A percentile compares a stretch with the other conserved stretches of the same genome.
Evolutionary conservation across 352 stramenopile genomes (phyloP).

Genomic region (Phytophthora pseudosyringae): DNA sequence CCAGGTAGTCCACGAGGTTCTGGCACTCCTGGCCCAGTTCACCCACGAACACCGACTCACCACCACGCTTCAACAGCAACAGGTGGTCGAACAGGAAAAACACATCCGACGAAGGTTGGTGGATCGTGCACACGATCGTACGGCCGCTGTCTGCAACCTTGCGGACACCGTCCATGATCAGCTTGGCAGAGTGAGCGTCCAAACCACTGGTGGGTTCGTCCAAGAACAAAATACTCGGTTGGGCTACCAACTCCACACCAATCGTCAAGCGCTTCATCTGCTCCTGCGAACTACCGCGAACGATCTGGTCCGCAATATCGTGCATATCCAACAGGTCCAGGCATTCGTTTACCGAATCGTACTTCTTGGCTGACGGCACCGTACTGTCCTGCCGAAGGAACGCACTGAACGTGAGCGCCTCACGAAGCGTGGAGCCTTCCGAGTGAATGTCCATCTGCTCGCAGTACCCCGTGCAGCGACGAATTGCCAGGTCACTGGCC

Average conservation of each 20-base stretch:
- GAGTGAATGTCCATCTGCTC: constrained; percentile 88
- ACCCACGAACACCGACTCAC: constrained; percentile 57
- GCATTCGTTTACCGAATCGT: constrained; percentile 43
- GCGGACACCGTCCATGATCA: constrained; percentile 81
- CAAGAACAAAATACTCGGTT: constrained; percentile 82
- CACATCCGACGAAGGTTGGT: constrained; percentile 88
- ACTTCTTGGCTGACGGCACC: constrained; percentile 36
- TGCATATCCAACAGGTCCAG: constrained; percentile 45
- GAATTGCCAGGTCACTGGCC: constrained; percentile 49
- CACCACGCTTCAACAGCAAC: constrained; percentile 65
- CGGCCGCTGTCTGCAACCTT: constrained; percentile 71
- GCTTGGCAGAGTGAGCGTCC: constrained; percentile 78
- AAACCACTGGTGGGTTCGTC: constrained; percentile 80
- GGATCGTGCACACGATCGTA: constrained; percentile 90
- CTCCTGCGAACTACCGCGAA: constrained; percentile 39
- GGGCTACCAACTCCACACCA: constrained; percentile 70
- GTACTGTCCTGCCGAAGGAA: constrained; percentile 38
- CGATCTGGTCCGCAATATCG: constrained; percentile 46
- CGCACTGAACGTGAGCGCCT: constrained; percentile 43
- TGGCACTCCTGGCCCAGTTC: constrained; percentile 41
- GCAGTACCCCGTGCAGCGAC: constrained; percentile 51
- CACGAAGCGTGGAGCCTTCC: constrained; percentile 85
- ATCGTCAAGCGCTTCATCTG: constrained; percentile 60
- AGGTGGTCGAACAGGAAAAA: constrained; percentile 88
- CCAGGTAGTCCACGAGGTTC: constrained; percentile 54